Conservation (phyloP, 495 filamentous ascomycete genomes). For the Jackrogersella multiformis region DNA sequence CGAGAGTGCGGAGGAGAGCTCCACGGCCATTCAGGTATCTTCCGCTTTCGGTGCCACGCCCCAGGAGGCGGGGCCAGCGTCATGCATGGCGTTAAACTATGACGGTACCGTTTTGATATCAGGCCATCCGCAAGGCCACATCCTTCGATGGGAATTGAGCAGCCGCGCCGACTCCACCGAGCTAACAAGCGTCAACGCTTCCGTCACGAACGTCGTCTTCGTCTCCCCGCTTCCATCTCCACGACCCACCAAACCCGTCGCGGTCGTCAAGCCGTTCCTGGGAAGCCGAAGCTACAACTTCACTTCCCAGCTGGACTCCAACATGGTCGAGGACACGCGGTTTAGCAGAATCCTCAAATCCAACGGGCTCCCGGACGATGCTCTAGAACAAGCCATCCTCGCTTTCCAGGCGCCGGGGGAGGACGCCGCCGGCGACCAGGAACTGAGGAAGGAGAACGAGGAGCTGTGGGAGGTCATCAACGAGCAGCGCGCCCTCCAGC, state of each 20-base stretch:
- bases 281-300: constrained; percentile 75
- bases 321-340: constrained; percentile 46
- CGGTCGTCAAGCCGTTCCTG: constrained; percentile 76
- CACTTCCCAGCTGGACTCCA: constrained; percentile 66
- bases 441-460: constrained; percentile 59
- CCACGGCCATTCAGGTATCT: constrained; percentile 63
- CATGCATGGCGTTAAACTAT: constrained; percentile 75
- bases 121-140: constrained; percentile 81
- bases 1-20: constrained; percentile 59
- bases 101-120: constrained; percentile 83
- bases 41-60: constrained; percentile 70
- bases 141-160: constrained; percentile 82
- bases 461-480: constrained; percentile 62
- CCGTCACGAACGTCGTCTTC: constrained; percentile 80
- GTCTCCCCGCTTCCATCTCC: constrained; percentile 66
- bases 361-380: constrained; percentile 48
- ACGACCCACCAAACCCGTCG: constrained; percentile 61
- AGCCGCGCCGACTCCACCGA: constrained; percentile 67
- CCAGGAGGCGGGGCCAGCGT: constrained; percentile 67
- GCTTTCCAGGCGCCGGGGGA: constrained; percentile 47
- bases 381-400: constrained; percentile 51
- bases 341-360: constrained; percentile 53
- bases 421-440: constrained; percentile 49
- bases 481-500: constrained; percentile 59
- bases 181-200: constrained; percentile 74